Base-by-base conservation (phyloP, 2,329 filamentous ascomycete genomes). In the Fusarium sp. region DNA sequence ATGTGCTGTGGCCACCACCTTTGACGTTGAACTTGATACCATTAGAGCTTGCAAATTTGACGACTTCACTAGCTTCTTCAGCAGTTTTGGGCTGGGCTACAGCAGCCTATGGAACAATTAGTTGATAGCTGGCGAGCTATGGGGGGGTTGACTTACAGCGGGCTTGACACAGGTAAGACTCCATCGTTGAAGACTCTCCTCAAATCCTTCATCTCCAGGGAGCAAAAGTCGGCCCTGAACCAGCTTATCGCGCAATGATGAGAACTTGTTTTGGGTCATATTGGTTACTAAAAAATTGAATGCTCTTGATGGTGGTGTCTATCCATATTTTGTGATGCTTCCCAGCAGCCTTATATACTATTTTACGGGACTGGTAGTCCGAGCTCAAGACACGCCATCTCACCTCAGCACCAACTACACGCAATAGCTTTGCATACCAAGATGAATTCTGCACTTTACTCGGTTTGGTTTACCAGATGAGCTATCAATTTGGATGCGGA, bases 1-100 rank as follows among this genome's bases (percentile, higher is more conserved):
- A 82, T 1, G 87, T 87, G 3, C 85, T 86, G 76, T 90, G 88
- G 1, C 87, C 87, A 20, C 88, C 88, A 17, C 88, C 85, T 61
- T 83, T 83, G 38, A 89, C 84, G 1, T 85, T 86, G 60, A 90
- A 81, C 48, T 86, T 83, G 42, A 89, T 80, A 8, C 75, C 73
- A 49, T 85, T 75, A 17, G 81, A 73, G 3, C 77, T 78, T 27
- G 84, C 84, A 68, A 85, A 87, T 30, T 81, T 79, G 48, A 88
- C 74, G 1, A 81, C 80, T 10, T 80, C 76, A 26, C 81, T 80
- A 37, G 84, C 79, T 66, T 87, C 83, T 15, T 80, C 74, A 3
- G 78, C 68, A 0, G 80, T 81, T 12, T 74, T 79, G 3, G 85
- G 85, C 42, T 82, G 76, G 11, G 86, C 78, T 40, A 86, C 83